phyloP scores from a whole-genome alignment of 495 filamentous ascomycete genomes.

The Haplographium delicatum region DNA sequence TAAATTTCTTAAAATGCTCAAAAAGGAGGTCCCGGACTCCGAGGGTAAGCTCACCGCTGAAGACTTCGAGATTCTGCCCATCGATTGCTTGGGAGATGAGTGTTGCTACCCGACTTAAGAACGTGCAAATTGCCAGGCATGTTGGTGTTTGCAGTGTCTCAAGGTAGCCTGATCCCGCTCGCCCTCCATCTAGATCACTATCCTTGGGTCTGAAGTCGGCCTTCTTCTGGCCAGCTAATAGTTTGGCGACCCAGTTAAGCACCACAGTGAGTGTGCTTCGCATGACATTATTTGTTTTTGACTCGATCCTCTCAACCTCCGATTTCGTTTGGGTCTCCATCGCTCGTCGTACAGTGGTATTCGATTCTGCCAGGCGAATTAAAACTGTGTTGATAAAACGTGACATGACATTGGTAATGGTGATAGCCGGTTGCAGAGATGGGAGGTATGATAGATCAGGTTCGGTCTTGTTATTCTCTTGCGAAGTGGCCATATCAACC shows the following conservation, averaged over 20 bases:
- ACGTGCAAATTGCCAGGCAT: conserved; percentile 70
- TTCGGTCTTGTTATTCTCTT: conserved; percentile 73
- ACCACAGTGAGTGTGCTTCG: conserved; percentile 81
- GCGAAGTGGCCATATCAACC: conserved; percentile 64
- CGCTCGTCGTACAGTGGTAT: conserved; percentile 79
- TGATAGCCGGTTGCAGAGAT: conserved; percentile 72
- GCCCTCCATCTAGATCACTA: conserved; percentile 54
- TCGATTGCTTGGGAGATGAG: conserved; percentile 63
- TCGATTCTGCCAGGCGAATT: conserved; percentile 80
- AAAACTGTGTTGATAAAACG: conserved; percentile 85
- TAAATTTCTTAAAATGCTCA: conserved; percentile 91
- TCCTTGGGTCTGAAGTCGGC: conserved; percentile 90
- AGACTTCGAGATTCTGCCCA: conserved; percentile 67
- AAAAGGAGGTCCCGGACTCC: conserved; percentile 72
- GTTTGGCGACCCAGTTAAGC: conserved; percentile 68
- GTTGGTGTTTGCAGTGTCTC: conserved; percentile 84
- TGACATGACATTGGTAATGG: conserved; percentile 86
- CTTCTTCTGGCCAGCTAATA: conserved; percentile 79
- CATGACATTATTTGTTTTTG: conserved; percentile 81
- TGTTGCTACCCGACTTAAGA: conserved; percentile 62
- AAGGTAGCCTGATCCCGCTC: conserved; percentile 43
- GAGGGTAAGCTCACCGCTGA: conserved; percentile 80
- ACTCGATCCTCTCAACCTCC: conserved; percentile 73
- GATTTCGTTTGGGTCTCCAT: conserved; percentile 81
- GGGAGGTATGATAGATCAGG: conserved; percentile 84